Evolutionary conservation across 2,329 filamentous ascomycete species (phyloP).

Genomic region (Xylogone sp.): DNA sequence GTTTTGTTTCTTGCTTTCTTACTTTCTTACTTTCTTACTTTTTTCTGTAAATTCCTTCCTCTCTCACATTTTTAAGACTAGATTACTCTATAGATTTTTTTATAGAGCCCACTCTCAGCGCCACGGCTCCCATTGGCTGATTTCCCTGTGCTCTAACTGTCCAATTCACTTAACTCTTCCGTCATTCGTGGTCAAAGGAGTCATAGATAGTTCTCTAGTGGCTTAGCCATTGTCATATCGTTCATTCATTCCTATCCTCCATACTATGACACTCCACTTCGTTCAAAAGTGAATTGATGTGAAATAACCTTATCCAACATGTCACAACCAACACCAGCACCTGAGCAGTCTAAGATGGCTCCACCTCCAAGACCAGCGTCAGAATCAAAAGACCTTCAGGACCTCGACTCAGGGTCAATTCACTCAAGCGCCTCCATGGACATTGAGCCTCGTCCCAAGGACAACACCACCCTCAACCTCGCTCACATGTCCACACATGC

Average conservation of each 20-base stretch:
- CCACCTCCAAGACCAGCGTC: background rate
- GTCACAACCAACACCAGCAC: background rate
- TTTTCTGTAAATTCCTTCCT: background rate
- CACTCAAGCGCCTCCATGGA: background rate
- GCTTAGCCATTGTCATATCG: background rate
- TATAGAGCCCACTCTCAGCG: background rate
- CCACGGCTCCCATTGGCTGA: background rate
- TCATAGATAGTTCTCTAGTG: background rate
- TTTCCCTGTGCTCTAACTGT: background rate
- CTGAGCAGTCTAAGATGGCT: background rate
- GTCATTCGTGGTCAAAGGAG: background rate
- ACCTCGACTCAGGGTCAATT: background rate
- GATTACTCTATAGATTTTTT: no score
- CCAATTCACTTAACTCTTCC: background rate
- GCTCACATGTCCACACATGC: slow-evolving; percentile 19
- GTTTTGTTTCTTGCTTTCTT: background rate
- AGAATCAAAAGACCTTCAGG: background rate
- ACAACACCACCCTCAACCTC: slow-evolving; percentile 8
- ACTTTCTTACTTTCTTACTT: background rate
- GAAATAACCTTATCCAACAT: background rate
- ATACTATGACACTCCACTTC: background rate
- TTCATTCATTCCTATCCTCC: background rate
- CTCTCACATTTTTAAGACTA: no score
- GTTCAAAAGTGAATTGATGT: background rate
- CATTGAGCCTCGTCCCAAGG: background rate